Conservation (phyloP, 768 basidiomycete species). For the Gymnopilus junonius region DNA sequence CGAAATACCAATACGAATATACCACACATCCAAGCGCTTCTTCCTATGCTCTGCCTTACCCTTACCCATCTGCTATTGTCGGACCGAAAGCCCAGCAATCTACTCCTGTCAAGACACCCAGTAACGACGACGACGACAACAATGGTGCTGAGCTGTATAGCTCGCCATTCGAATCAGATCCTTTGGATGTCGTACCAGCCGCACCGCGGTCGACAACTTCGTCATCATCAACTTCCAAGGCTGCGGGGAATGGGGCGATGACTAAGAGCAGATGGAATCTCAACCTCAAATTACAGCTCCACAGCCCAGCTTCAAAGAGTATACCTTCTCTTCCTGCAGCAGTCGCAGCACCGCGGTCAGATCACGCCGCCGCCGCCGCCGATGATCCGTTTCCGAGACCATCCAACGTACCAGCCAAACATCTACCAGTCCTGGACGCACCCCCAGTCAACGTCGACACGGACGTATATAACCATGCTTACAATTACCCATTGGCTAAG, state of each 20-base stretch:
- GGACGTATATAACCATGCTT: conserved; percentile 40
- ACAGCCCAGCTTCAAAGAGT: conserved; percentile 14
- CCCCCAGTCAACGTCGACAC: conserved; percentile 20
- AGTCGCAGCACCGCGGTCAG: background rate
- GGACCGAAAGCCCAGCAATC: background rate
- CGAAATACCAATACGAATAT: conserved; percentile 12
- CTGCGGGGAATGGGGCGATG: conserved; percentile 10
- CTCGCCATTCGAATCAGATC: conserved; percentile 24
- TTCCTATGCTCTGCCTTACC: conserved; percentile 14
- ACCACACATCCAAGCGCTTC: conserved; percentile 13
- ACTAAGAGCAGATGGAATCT: conserved; percentile 26
- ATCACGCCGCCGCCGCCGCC: background rate
- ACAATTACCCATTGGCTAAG: conserved; percentile 44
- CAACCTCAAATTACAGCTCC: conserved; percentile 24
- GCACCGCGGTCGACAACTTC: conserved; percentile 4
- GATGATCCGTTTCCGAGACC: conserved; percentile 5
- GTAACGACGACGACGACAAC: conserved; percentile 15
- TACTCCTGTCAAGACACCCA: background rate
- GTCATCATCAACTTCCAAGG: background rate
- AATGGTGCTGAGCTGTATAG: conserved; percentile 21
- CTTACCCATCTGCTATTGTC: background rate
- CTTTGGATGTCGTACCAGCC: conserved; percentile 10
- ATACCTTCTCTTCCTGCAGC: conserved; percentile 1
- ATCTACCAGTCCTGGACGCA: background rate
- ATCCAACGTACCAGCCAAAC: background rate